Evolutionary conservation across 495 filamentous ascomycete genomes (phyloP).

Genomic region (Amniculicola lignicola): DNA sequence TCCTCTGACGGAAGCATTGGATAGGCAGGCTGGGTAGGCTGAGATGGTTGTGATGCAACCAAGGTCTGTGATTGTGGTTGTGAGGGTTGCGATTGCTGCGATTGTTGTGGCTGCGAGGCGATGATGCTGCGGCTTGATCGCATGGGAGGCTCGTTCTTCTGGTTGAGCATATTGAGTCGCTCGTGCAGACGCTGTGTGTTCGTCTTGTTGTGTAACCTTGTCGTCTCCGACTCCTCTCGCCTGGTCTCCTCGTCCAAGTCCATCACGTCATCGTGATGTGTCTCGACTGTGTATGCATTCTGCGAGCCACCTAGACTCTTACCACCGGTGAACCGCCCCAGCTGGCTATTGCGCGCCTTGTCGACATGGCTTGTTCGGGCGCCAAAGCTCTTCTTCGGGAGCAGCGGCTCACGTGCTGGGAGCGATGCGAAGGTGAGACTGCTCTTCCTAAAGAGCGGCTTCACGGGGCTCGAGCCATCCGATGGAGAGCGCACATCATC

Average conservation of each 20-base stretch:
- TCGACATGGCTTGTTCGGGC: constrained; percentile 82
- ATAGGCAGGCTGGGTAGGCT: constrained; percentile 50
- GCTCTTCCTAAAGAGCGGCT: constrained; percentile 76
- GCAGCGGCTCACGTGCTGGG: constrained; percentile 83
- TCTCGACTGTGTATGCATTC: constrained; percentile 47
- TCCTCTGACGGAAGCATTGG: constrained; percentile 50
- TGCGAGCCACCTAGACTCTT: constrained; percentile 52
- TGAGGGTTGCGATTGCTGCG: background rate
- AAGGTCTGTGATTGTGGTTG: background rate
- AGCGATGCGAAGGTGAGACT: constrained; percentile 90
- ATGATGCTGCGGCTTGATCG: constrained; percentile 5
- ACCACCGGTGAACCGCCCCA: constrained; percentile 60
- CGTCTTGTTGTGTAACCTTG: constrained; percentile 73
- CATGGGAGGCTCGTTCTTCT: constrained; percentile 63
- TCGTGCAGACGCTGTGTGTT: constrained; percentile 90
- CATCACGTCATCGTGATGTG: constrained; percentile 53
- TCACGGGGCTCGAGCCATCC: constrained; percentile 59
- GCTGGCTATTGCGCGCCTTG: constrained; percentile 57
- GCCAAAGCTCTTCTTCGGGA: constrained; percentile 73
- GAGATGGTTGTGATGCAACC: constrained; percentile 9
- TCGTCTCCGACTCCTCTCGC: constrained; percentile 45
- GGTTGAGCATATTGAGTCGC: constrained; percentile 87
- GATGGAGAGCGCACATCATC: constrained; percentile 58
- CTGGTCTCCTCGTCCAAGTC: constrained; percentile 42
- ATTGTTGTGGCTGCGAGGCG: constrained; percentile 2